phyloP scores from a whole-genome alignment of 75 land plant genomes.

The Selaginella tamariscina region DNA sequence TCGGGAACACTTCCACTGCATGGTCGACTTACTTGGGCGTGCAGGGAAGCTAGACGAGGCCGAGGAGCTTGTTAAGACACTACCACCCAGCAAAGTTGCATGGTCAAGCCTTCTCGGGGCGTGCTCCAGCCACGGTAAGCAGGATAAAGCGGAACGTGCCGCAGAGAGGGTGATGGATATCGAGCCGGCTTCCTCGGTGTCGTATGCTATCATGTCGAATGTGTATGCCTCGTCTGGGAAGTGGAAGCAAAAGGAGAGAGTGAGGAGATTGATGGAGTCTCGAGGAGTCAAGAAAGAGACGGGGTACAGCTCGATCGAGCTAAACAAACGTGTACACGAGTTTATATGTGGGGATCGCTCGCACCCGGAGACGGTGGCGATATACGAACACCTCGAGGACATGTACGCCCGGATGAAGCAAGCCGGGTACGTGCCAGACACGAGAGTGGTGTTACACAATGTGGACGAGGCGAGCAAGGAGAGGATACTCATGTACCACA shows the following conservation, averaged over 20 bases:
- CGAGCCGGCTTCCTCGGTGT: not conserved
- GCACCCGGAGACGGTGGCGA: conserved; percentile 17
- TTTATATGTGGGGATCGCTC: conserved; percentile 16
- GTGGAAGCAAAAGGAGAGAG: conserved; percentile 25
- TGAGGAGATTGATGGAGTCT: conserved; percentile 23
- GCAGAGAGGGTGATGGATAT: too few species aligned
- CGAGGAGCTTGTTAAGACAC: too few species aligned
- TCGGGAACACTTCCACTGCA: too few species aligned
- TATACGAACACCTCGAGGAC: conserved; percentile 20
- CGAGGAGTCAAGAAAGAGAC: conserved; percentile 22
- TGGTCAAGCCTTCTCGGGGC: too few species aligned
- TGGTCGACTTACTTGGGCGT: too few species aligned
- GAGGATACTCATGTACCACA: too few species aligned
- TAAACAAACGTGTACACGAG: conserved; percentile 11
- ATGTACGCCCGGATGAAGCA: conserved; percentile 20
- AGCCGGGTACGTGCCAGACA: conserved; percentile 26
- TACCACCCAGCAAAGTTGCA: too few species aligned
- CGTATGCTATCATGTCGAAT: not conserved
- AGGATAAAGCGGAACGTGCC: too few species aligned
- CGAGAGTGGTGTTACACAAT: too few species aligned
- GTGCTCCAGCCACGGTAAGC: too few species aligned
- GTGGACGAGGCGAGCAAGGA: too few species aligned
- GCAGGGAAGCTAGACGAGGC: too few species aligned
- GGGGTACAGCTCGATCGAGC: conserved; percentile 27
- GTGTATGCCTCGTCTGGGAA: not conserved